A percentile compares a stretch with the other conserved stretches of the same genome.
These are phyloP conservation scores for Pezicula neosporulosa DNA, from an alignment of 2,329 filamentous ascomycete genomes.

Conservation along the genomic window DNA sequence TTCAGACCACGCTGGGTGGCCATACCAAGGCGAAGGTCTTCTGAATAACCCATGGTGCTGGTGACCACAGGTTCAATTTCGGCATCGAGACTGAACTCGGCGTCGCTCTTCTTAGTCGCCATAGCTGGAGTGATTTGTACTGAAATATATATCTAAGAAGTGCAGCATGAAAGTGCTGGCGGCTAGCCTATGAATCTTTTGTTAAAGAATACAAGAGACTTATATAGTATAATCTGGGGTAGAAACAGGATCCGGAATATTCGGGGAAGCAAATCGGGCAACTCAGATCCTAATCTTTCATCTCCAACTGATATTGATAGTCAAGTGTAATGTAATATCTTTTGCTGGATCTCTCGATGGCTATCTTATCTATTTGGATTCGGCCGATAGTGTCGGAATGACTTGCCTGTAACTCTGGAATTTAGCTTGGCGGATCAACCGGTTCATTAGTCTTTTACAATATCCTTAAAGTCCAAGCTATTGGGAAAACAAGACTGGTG, in stretches of 20 bases:
- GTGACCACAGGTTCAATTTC: background rate
- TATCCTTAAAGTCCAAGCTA: background rate
- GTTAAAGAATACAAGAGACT: background rate
- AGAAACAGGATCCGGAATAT: background rate
- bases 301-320: background rate
- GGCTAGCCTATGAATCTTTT: background rate
- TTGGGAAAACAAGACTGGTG: too few relatives aligned
- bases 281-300: background rate
- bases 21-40: background rate
- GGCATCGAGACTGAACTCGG: background rate
- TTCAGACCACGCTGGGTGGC: slow-evolving; percentile 25
- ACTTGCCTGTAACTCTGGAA: background rate
- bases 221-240: background rate
- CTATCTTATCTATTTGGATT: background rate
- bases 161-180: background rate
- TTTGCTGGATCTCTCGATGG: too few relatives aligned
- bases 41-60: background rate
- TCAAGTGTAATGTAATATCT: background rate
- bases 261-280: background rate
- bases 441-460: too few relatives aligned
- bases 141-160: background rate
- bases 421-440: background rate
- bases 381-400: background rate
- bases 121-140: background rate
- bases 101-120: background rate